Evolutionary conservation across 2,329 filamentous ascomycete species (phyloP), one percentile per base, ranked within the genome.

Genomic region (Aspergillus eucalypticola): DNA sequence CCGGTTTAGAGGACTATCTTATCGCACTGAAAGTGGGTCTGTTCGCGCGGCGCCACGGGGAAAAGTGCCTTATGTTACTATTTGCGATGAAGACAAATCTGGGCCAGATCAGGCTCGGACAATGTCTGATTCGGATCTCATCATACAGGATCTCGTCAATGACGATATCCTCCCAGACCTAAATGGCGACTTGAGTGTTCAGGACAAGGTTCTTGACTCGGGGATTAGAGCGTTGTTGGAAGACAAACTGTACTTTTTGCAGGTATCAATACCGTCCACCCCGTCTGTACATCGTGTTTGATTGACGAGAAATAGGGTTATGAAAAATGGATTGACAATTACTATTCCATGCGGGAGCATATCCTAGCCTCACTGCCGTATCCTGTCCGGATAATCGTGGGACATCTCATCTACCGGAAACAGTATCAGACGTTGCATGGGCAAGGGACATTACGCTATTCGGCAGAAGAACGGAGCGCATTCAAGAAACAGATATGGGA

Each of bases 261-360:
- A 82, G 25, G 81, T 83, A 60, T 39, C 71, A 69, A n/a, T 15
- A 15, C 10, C 39, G n/a, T 13, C 1, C 39, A 15, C 1, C 5
- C 32, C 11, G 10, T 11, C 11, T 35, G 32, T 21, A 3, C 2
- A 19, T 27, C 17, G 52, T 1, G 48, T 32, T 13, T 23, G 58
- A 5, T 32, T 46, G 44, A 39, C 8, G 23, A 19, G 8, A 53
- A 13, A 38, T 56, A 82, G 78, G 70, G 63, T 1, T 76, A 78
- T 42, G 86, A 89, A 73, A 77, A 80, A 61, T 89, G 86, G 86
- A 69, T 80, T 2, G 75, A 84, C 58, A 87, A 88, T 68, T 88
- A 84, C 75, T 80, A 84, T 60, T 71, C 74, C 13, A 87, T 87
- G 84, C 82, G 86, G 15, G 79, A 80, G 54, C 73, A 82, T 39